These are phyloP conservation scores for Tricholomella constricta DNA, from an alignment of 768 basidiomycete genomes.

Conservation along the genomic window DNA sequence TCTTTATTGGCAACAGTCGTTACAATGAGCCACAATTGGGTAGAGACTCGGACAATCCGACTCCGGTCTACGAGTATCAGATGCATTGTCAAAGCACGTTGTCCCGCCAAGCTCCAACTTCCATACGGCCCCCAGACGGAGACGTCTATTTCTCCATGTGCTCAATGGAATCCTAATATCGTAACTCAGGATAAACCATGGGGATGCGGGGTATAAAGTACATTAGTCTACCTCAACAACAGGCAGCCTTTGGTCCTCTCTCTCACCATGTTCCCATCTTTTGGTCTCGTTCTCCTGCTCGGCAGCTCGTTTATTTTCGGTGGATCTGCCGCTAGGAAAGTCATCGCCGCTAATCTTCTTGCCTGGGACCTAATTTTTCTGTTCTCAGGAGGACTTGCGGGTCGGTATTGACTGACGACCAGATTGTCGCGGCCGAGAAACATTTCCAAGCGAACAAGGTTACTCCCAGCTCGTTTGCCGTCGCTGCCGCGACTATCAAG, in stretches of 20 bases:
- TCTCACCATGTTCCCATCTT: constrained; percentile 10
- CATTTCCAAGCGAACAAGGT: constrained; percentile 20
- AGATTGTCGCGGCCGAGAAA: constrained; percentile 15
- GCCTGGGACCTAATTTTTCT: not conserved
- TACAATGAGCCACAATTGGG: not conserved
- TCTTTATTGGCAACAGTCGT: not conserved
- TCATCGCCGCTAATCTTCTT: not conserved
- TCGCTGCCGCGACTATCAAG: constrained; percentile 16
- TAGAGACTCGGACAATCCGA: not conserved
- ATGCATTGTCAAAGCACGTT: not conserved
- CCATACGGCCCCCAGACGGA: constrained; percentile 4
- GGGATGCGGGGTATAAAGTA: not conserved
- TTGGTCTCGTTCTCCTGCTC: constrained; percentile 12
- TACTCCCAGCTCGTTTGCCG: not conserved
- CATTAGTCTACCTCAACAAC: not conserved
- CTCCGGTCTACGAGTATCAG: not conserved
- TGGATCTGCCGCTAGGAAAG: constrained; percentile 5
- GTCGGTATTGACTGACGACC: constrained; percentile 10
- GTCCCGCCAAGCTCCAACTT: not conserved
- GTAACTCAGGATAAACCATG: not conserved
- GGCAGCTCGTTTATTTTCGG: constrained; percentile 7
- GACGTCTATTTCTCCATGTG: not conserved
- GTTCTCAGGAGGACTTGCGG: constrained; percentile 17
- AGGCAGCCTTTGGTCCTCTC: not conserved
- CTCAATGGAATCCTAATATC: not conserved